These are phyloP conservation scores for Cladochytrium replicatum DNA, from an alignment of 192 early-diverging fungal species.

Conservation along the genomic window DNA sequence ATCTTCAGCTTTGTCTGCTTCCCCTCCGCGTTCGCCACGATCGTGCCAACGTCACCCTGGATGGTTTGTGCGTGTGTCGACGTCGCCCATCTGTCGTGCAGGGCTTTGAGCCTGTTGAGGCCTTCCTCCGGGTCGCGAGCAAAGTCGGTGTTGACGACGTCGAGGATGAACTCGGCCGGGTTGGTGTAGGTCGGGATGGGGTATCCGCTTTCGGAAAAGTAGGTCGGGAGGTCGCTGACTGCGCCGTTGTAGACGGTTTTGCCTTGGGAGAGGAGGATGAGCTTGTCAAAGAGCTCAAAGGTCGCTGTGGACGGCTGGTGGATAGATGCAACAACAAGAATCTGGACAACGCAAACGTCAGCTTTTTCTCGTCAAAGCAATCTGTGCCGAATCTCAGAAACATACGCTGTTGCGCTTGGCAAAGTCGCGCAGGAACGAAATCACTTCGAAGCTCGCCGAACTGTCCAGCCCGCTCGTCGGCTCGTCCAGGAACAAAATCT, in stretches of 20 bases:
- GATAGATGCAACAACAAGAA: constrained; percentile 69
- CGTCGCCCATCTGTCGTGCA: too few species aligned
- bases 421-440: constrained; percentile 63
- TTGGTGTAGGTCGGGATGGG: constrained; percentile 52
- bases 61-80: too few species aligned
- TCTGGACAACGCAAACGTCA: neutral
- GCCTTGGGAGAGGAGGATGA: constrained; percentile 63
- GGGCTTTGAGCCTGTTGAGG: too few species aligned
- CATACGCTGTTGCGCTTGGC: constrained; percentile 54
- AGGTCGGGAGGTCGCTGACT: constrained; percentile 26
- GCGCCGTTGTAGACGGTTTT: constrained; percentile 57
- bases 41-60: too few species aligned
- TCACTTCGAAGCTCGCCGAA: constrained; percentile 55
- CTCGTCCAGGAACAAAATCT: constrained; percentile 61
- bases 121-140: neutral
- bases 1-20: too few species aligned
- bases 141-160: constrained; percentile 41
- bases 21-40: too few species aligned
- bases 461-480: constrained; percentile 77
- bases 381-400: constrained; percentile 67
- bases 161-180: constrained; percentile 59
- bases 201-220: constrained; percentile 47
- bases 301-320: constrained; percentile 80
- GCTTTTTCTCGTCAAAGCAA: constrained; percentile 36
- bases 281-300: constrained; percentile 71